Base-by-base conservation (phyloP, 2,329 filamentous ascomycete genomes). In the Metarhizium robertsii region DNA sequence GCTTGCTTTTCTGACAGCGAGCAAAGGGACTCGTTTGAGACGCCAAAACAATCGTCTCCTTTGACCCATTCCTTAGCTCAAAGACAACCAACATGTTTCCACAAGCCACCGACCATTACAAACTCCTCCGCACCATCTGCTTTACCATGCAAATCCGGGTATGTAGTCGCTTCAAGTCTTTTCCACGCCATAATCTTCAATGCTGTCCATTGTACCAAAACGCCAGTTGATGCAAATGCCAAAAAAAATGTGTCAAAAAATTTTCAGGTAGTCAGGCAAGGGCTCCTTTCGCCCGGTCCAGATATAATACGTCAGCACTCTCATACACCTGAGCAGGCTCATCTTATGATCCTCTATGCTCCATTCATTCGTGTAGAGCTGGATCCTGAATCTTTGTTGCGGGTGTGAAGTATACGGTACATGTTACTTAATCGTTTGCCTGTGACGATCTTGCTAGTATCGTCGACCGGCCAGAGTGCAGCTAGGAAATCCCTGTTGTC, bases 401-500 rank as follows among this genome's bases (percentile, higher is more conserved):
- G 67, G 49, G 65, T 61, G 53, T 69, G 63, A 48, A 76, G 63
- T 42, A 70, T 72, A 57, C 67, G 67, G 58, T 76, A 76, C 73
- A 76, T 75, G 57, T 71, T 70, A 63, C 72, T 74, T 58, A 76
- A 59, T 55, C 73, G 67, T 52, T 70, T 63, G 52, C 74, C 74
- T n/a, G 72, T 75, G 43, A 76, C 71, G 53, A 69, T 72, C 58
- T 71, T 72, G 59, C 67, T 73, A 45, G 71, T 74, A 59, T 73
- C 72, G 58, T 76, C 74, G 18, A 76, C 74, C 5, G 74, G 74
- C 74, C 74, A 76, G 29, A 76, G 65, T 14, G 69, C 72, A 53
- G 73, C 73, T 57, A 76, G 59, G 57, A 76, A 76, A 50, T 75
- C 71, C 74, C 73, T 75, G 10, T 6, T 18, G 34, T 20, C 11